Percentiles rank a stretch among this genome's conserved stretches.
These are phyloP conservation scores for Boechera stricta DNA, from an alignment of 345 rosid species.

Conservation along the genomic window DNA sequence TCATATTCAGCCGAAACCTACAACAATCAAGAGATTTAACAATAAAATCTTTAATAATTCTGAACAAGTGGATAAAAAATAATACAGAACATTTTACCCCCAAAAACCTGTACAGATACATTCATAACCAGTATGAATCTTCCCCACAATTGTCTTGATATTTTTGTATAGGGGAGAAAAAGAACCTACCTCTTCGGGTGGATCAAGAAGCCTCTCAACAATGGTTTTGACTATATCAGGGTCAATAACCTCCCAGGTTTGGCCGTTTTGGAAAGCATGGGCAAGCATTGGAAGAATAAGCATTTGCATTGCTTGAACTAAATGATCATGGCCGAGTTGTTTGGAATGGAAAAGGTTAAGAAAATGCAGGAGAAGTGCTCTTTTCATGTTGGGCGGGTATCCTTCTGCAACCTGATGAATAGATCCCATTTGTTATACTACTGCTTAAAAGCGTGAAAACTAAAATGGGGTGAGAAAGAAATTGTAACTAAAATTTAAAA, in stretches of 20 bases:
- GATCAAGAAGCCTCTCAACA: slow-evolving; percentile 99
- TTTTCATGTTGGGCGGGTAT: slow-evolving; percentile 83
- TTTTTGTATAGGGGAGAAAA: slow-evolving; percentile 18
- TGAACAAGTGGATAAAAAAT: slow-evolving; percentile 17
- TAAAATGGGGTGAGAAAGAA: background rate
- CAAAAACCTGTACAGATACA: slow-evolving; percentile 4
- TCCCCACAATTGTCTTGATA: background rate
- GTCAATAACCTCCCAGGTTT: slow-evolving; percentile 97
- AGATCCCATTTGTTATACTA: slow-evolving; percentile 40
- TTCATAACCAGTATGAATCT: slow-evolving; percentile 23
- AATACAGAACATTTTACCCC: background rate
- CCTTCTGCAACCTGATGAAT: slow-evolving; percentile 89
- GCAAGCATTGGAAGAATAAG: slow-evolving; percentile 99
- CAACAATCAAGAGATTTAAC: slow-evolving; percentile 35
- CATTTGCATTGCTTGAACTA: slow-evolving; percentile 98
- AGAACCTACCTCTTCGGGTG: slow-evolving; percentile 91
- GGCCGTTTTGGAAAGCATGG: slow-evolving; percentile 87
- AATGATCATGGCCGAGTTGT: slow-evolving; percentile 91
- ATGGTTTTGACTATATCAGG: slow-evolving; percentile 82
- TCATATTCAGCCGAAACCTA: slow-evolving; percentile 99
- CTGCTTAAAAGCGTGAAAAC: slow-evolving; percentile 25
- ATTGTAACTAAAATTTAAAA: slow-evolving; percentile 3
- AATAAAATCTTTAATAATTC: slow-evolving; percentile 20
- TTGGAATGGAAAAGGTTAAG: slow-evolving; percentile 89
- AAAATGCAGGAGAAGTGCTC: slow-evolving; percentile 83